Evolutionary conservation across 306 rosid species (phyloP), one percentile per base, ranked within the genome.

Genomic region (Castanospermum australe): DNA sequence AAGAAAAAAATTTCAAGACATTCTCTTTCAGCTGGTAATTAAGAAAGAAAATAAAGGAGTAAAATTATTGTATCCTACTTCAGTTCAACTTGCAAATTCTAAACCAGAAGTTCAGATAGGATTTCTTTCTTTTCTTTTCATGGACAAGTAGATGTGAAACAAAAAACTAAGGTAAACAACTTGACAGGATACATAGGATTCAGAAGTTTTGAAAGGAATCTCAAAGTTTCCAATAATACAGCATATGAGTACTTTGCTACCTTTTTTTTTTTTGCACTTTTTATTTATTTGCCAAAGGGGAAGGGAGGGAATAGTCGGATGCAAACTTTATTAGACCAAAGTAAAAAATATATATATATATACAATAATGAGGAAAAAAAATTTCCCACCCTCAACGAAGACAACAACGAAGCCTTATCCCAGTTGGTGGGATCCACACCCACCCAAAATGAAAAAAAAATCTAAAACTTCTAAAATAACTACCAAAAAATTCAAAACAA

Each of bases 1-100:
- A 79, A 69, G 24, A 77, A 60, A 73, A 85, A 41, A 44, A 65
- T 82, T 28, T 24, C 25, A 65, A 60, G 67, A 82, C 8, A 30
- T 15, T 63, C 12, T 28, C 51, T 71, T 18, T 80, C 70, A 84
- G 64, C 64, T 25, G n/a, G 63, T 62, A 30, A 65, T 54, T 50
- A 72, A 65, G 59, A 54, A 72, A 12, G 70, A 75, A 79, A 72
- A 61, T 36, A 47, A 73, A 18, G 63, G 67, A 71, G 65, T 13
- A 64, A 55, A 47, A 73, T 60, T 64, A 41, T 32, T 51, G 36
- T 72, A 78, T 73, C 33, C 25, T 68, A 61, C 30, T 60, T 71
- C 64, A 51, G 30, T 67, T 50, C 39, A 54, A 57, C 60, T 54
- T 51, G 45, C 48, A 59, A 62, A 54, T 68, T 64, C 38, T 15